These are phyloP conservation scores for Phytophthora boehmeriae DNA, from an alignment of 352 stramenopile species.

Conservation along the genomic window DNA sequence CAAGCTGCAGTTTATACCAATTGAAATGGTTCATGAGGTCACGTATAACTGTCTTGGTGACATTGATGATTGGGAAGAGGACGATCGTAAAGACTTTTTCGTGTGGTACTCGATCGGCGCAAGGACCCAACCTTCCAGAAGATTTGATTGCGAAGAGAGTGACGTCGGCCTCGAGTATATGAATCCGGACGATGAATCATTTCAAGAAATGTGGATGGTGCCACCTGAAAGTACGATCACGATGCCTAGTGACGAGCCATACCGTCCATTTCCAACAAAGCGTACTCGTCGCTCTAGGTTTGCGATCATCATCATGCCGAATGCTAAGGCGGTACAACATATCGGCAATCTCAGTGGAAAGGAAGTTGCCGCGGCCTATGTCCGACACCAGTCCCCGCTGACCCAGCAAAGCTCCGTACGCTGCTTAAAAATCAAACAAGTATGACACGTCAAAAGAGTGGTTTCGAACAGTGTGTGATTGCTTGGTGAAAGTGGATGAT, in stretches of 20 bases:
- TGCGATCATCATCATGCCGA: not conserved
- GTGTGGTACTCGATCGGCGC: not conserved
- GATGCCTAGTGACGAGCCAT: not conserved
- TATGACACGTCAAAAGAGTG: not conserved
- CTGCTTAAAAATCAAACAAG: not conserved
- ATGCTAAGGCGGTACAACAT: not conserved
- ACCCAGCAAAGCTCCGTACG: not conserved
- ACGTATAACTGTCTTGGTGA: not conserved
- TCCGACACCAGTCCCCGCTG: not conserved
- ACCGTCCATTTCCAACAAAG: not conserved
- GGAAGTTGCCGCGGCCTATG: not conserved
- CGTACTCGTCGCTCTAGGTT: not conserved
- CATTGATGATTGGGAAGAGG: not conserved
- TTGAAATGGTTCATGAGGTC: not conserved
- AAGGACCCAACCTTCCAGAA: not conserved
- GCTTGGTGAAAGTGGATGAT: not conserved
- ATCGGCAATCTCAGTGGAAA: not conserved
- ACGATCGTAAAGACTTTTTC: not conserved
- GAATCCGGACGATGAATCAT: not conserved
- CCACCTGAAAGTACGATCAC: not conserved
- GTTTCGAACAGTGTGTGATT: not conserved
- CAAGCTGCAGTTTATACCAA: not conserved
- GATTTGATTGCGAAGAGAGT: not conserved
- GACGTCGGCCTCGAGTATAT: not conserved
- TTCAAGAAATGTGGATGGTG: not conserved